Evolutionary conservation across 1,284 basidiomycete species (phyloP).

Genomic region (Trichosporon ovoides): DNA sequence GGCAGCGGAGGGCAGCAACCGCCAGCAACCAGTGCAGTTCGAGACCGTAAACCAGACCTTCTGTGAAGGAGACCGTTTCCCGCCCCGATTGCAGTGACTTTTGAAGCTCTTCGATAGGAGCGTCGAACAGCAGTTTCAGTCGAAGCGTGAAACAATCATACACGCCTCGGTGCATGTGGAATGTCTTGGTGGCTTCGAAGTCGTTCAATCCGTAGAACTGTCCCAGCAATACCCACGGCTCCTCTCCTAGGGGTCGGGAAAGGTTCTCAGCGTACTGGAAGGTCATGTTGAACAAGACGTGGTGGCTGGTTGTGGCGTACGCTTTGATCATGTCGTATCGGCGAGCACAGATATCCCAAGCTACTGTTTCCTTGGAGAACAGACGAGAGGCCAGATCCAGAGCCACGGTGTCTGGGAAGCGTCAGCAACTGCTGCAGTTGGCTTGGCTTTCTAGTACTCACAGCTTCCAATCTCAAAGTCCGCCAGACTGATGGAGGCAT

Average conservation of each 20-base stretch:
- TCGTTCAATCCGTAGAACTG: constrained; percentile 18
- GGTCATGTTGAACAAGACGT: constrained; percentile 20
- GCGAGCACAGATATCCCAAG: constrained; percentile 11
- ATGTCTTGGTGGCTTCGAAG: constrained; percentile 9
- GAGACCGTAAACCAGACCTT: constrained; percentile 17
- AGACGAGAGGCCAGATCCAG: constrained; percentile 22
- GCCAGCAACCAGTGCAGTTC: constrained; percentile 28
- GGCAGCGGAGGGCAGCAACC: constrained; percentile 16
- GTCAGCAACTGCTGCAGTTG: background rate
- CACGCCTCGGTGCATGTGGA: constrained; percentile 22
- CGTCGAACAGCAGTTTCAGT: constrained; percentile 30
- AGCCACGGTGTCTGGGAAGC: constrained; percentile 18
- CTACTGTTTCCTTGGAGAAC: constrained; percentile 12
- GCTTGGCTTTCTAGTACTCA: constrained; percentile 9
- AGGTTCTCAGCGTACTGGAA: constrained; percentile 28
- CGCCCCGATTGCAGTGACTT: constrained; percentile 4
- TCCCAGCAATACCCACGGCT: constrained; percentile 27
- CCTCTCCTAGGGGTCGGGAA: background rate
- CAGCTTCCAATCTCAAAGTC: constrained; percentile 32
- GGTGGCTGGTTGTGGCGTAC: constrained; percentile 16
- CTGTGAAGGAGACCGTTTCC: background rate
- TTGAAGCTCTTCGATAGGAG: constrained; percentile 18
- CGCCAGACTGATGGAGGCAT: constrained; percentile 21
- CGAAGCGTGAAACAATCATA: constrained; percentile 21
- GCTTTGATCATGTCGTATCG: constrained; percentile 25